These are phyloP conservation scores for Cladobotryum mycophilum DNA, from an alignment of 2,329 filamentous ascomycete species.

Conservation along the genomic window DNA sequence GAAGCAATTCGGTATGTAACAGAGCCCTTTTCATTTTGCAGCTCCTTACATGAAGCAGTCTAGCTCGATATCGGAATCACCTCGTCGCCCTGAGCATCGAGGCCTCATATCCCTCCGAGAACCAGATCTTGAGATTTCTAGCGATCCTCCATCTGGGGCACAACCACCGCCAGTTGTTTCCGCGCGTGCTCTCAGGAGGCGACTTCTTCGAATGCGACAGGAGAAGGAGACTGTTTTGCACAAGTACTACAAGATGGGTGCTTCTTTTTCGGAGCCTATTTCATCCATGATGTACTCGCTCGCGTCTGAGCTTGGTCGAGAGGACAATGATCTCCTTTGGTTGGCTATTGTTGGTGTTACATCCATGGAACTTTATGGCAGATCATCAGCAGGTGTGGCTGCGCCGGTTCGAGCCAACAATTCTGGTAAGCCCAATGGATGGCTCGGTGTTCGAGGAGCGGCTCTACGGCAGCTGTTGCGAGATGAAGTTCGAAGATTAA, in stretches of 20 bases:
- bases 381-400: constrained; percentile 73
- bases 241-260: constrained; percentile 78
- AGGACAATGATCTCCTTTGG: constrained; percentile 96
- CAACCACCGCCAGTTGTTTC: constrained; percentile 59
- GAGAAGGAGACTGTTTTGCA: constrained; percentile 72
- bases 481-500: constrained; percentile 89
- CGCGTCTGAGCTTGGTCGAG: constrained; percentile 87
- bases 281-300: constrained; percentile 92
- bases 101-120: constrained; percentile 53
- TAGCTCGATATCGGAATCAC: constrained; percentile 59
- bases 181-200: constrained; percentile 63
- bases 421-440: constrained; percentile 56
- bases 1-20: constrained; percentile 74
- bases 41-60: constrained; percentile 41
- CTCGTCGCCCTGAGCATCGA: constrained; percentile 52
- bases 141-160: constrained; percentile 50
- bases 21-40: background rate
- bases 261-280: constrained; percentile 90
- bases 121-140: constrained; percentile 40
- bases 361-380: constrained; percentile 87
- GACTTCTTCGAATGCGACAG: constrained; percentile 66
- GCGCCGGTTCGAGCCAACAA: constrained; percentile 51
- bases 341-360: constrained; percentile 89
- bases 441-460: constrained; percentile 76
- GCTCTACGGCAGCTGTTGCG: constrained; percentile 78